These are phyloP conservation scores for Aspergillus vadensis DNA, from an alignment of 2,329 filamentous ascomycete species.

Conservation along the genomic window DNA sequence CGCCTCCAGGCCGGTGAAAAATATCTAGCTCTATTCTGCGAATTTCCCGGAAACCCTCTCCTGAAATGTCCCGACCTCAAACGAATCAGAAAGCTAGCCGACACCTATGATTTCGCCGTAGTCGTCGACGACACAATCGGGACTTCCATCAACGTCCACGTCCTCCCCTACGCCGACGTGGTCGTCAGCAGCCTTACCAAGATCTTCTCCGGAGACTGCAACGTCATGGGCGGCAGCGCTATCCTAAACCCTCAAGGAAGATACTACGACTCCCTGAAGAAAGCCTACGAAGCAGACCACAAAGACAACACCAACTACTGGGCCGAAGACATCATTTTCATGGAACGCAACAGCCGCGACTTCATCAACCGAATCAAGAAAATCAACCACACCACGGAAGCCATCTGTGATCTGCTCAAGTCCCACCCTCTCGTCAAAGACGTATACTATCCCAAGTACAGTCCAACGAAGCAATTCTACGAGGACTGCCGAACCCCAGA, in stretches of 20 bases:
- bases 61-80: background rate
- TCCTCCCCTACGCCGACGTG: conserved; percentile 3
- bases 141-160: background rate
- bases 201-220: conserved; percentile 5
- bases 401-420: background rate
- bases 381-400: background rate
- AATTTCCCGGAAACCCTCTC: conserved; percentile 2
- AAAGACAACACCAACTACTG: background rate
- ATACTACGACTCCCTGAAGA: background rate
- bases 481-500: background rate
- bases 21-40: conserved; percentile 4
- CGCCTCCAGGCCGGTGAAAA: background rate
- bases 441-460: conserved; percentile 3
- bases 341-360: conserved; percentile 3
- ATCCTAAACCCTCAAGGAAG: background rate
- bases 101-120: conserved; percentile 2
- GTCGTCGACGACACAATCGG: conserved; percentile 7
- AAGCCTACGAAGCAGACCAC: background rate
- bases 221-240: conserved; percentile 9
- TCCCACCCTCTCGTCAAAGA: background rate
- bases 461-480: background rate
- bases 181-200: conserved; percentile 6
- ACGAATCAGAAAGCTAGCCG: background rate
- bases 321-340: background rate
- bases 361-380: background rate